These are phyloP conservation scores for Solanum commersonii DNA, from an alignment of 257 asterid species.

Conservation along the genomic window DNA sequence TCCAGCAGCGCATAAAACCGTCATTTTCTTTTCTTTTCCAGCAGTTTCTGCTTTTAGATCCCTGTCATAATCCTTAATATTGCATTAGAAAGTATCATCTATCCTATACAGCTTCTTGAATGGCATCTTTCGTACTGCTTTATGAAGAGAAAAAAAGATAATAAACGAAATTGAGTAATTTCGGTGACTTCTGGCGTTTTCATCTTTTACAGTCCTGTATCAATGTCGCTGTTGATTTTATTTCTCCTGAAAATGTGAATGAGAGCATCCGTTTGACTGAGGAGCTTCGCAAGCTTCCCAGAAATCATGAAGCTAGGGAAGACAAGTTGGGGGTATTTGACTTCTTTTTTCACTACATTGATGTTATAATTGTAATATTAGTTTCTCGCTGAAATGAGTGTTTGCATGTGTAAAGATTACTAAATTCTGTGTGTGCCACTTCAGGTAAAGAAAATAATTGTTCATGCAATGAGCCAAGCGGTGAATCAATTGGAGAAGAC, in stretches of 20 bases:
- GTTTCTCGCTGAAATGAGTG: not conserved
- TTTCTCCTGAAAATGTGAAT: slow-evolving; percentile 33
- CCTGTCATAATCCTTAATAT: not conserved
- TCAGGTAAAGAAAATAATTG: slow-evolving; percentile 13
- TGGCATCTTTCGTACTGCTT: not conserved
- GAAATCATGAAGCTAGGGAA: slow-evolving; percentile 28
- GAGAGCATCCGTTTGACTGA: slow-evolving; percentile 26
- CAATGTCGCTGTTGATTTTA: slow-evolving; percentile 35
- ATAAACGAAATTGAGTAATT: not conserved
- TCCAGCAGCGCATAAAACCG: not conserved
- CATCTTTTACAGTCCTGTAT: slow-evolving; percentile 31
- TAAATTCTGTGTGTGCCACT: not conserved
- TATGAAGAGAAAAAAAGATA: not conserved
- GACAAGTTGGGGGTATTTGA: slow-evolving; percentile 34
- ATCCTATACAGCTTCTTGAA: not conserved
- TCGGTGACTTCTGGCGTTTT: not conserved
- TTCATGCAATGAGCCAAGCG: slow-evolving; percentile 8
- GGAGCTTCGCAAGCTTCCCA: slow-evolving; percentile 30
- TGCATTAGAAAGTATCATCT: not conserved
- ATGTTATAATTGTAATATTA: not conserved
- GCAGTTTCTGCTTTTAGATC: not conserved
- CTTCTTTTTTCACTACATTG: not conserved
- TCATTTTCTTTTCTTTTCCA: not conserved
- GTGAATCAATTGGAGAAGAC: slow-evolving; percentile 1
- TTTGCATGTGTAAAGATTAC: not conserved